These are phyloP conservation scores for Verticillium nonalfalfae DNA, from an alignment of 2,329 filamentous ascomycete species.

Conservation along the genomic window DNA sequence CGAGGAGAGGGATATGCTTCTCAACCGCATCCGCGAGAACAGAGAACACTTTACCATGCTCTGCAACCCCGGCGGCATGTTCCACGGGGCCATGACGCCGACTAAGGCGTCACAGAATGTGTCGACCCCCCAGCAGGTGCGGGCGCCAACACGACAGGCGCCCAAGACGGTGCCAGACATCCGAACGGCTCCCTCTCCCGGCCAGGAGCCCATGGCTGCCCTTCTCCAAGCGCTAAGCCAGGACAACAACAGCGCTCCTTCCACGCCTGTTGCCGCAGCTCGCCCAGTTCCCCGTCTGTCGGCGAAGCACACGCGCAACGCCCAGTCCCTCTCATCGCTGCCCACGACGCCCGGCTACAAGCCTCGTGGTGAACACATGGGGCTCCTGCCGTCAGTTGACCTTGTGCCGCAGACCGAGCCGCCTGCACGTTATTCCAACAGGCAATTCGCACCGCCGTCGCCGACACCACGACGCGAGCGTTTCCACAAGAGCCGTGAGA, in stretches of 20 bases:
- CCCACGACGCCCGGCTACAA: slow-evolving; percentile 66
- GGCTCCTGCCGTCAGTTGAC: slow-evolving; percentile 56
- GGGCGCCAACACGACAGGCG: slow-evolving; percentile 45
- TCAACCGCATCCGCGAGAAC: slow-evolving; percentile 83
- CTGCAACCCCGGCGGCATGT: slow-evolving; percentile 66
- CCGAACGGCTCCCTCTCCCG: slow-evolving; percentile 40
- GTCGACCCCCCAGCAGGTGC: slow-evolving; percentile 37
- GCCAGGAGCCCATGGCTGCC: slow-evolving; percentile 65
- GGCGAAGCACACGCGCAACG: slow-evolving; percentile 64
- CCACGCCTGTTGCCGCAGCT: slow-evolving; percentile 53
- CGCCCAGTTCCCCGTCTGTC: slow-evolving; percentile 40
- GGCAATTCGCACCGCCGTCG: slow-evolving; percentile 37
- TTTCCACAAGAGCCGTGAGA: slow-evolving; percentile 66
- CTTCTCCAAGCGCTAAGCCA: slow-evolving; percentile 76
- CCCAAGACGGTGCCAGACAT: slow-evolving; percentile 31
- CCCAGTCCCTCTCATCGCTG: slow-evolving; percentile 79
- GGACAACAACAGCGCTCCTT: slow-evolving; percentile 67
- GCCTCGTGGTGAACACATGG: slow-evolving; percentile 38
- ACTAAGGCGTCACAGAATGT: slow-evolving; percentile 31
- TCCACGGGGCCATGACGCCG: slow-evolving; percentile 57
- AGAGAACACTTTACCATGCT: slow-evolving; percentile 78
- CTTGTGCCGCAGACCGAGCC: slow-evolving; percentile 56
- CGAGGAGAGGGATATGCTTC: slow-evolving; percentile 71
- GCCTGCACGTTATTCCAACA: slow-evolving; percentile 33
- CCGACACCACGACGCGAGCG: slow-evolving; percentile 22